These are phyloP conservation scores for Epithele typhae DNA, from an alignment of 768 basidiomycete species.

Conservation along the genomic window DNA sequence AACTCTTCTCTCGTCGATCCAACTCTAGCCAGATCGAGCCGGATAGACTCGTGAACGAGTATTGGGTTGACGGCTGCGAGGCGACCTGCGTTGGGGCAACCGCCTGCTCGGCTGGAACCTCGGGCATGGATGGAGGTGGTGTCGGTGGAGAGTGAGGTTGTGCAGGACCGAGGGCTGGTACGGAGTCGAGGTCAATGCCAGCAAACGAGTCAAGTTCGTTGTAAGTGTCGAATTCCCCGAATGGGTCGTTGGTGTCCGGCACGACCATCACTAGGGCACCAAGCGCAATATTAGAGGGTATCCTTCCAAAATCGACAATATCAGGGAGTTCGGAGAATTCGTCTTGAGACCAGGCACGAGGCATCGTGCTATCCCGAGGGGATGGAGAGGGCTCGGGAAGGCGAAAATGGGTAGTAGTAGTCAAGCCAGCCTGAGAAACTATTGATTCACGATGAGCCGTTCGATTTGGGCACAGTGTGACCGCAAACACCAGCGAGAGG, in stretches of 20 bases:
- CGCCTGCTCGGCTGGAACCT: too few relatives aligned
- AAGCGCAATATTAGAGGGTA: neutral
- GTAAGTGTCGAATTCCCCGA: constrained; percentile 28
- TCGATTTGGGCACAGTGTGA: too few relatives aligned
- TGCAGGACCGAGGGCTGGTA: constrained; percentile 26
- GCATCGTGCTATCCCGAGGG: neutral
- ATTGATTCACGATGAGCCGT: too few relatives aligned
- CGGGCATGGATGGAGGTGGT: too few relatives aligned
- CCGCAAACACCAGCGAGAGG: too few relatives aligned
- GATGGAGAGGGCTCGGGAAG: neutral
- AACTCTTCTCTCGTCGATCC: too few relatives aligned
- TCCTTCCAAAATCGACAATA: neutral
- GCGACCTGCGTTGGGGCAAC: neutral
- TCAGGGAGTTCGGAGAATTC: neutral
- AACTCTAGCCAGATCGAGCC: too few relatives aligned
- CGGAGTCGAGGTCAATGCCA: constrained; percentile 40
- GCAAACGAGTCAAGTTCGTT: constrained; percentile 45
- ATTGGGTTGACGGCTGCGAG: constrained; percentile 12
- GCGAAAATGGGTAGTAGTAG: too few relatives aligned
- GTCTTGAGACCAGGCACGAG: neutral
- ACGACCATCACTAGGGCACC: too few relatives aligned
- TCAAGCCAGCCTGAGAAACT: too few relatives aligned
- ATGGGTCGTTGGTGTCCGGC: constrained; percentile 48
- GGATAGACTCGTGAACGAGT: too few relatives aligned
- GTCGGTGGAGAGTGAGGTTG: too few relatives aligned